Evolutionary conservation across 2,329 filamentous ascomycete genomes (phyloP), one percentile per base, ranked within the genome.

Genomic region (Calonectria crousiana): DNA sequence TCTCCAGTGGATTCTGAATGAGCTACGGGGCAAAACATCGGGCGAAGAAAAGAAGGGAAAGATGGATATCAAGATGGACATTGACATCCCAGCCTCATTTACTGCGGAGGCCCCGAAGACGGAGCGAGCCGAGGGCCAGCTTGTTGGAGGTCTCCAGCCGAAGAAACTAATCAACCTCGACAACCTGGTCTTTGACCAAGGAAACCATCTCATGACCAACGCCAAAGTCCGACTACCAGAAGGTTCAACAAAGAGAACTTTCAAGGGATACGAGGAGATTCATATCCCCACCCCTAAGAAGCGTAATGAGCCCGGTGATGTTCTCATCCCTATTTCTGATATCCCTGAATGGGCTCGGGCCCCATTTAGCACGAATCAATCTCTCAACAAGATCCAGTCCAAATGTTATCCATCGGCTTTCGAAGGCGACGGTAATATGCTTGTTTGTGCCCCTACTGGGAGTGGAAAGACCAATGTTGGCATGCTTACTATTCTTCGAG

Each of bases 191-290:
- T 99, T 99, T 83, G 97, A 98, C 79, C 96, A 98, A 85, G 97
- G 97, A 68, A 99, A 98, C 81, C 97, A 99, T 87, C 90, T 99
- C 53, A 99, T 98, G 96, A 98, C 97, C n/a, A 99, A 99, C 81
- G 94, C 95, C 9, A 98, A 95, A 82, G 97, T 99, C 60, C 94
- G 94, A 76, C 89, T 99, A 26, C 97, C 97, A 0, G 95, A 98
- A 83, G 97, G 97, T 14, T 98, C 97, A 2, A 98, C 95, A 0
- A 98, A 98, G 85, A 92, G 95, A 62, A 95, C 95, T 0, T 98
- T 98, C 87, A 99, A 99, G 85, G 97, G 97, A 41, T 99, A 98
- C 79, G 97, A 99, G 85, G 97, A 99, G 83, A 98, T 98, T 73
- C 97, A 99, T 83, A 96, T 99, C 5, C 97, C 97, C 10, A 92